Evolutionary conservation across 139 green algal genomes (phyloP).

Genomic region (Asterochloris sp.): DNA sequence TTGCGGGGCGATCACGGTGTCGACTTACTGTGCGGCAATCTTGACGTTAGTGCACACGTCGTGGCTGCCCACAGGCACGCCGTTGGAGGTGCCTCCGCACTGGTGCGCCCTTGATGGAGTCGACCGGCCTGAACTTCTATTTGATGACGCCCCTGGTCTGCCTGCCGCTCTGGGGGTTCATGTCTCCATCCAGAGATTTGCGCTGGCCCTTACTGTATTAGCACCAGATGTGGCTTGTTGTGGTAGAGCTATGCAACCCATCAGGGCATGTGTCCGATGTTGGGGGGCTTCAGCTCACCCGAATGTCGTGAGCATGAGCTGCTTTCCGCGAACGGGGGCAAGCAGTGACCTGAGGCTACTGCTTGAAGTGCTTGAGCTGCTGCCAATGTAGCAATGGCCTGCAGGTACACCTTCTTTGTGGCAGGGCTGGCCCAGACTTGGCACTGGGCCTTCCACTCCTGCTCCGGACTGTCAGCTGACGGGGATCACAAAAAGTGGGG

Average conservation of each 20-base stretch:
- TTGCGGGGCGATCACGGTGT: neutral
- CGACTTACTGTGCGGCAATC: neutral
- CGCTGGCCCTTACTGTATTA: neutral
- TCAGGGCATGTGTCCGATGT: neutral
- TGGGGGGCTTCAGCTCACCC: no score
- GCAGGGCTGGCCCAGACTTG: constrained; percentile 30
- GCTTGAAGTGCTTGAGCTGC: neutral
- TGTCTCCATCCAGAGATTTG: neutral
- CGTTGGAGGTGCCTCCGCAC: neutral
- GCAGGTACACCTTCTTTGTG: constrained; percentile 39
- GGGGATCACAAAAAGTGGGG: constrained; percentile 15
- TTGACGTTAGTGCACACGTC: neutral
- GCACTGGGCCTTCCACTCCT: constrained; percentile 47
- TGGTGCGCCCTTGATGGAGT: neutral
- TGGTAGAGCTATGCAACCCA: neutral
- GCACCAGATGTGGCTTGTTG: neutral
- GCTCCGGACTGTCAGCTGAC: constrained; percentile 37
- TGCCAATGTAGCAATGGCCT: neutral
- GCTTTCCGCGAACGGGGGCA: neutral
- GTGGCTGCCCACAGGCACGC: neutral
- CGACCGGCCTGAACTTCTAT: no score
- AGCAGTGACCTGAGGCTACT: neutral
- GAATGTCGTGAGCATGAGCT: neutral
- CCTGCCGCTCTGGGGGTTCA: neutral
- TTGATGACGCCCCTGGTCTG: no score